phyloP scores from a whole-genome alignment of 2,329 filamentous ascomycete species.

The Aspergillus tanneri region DNA sequence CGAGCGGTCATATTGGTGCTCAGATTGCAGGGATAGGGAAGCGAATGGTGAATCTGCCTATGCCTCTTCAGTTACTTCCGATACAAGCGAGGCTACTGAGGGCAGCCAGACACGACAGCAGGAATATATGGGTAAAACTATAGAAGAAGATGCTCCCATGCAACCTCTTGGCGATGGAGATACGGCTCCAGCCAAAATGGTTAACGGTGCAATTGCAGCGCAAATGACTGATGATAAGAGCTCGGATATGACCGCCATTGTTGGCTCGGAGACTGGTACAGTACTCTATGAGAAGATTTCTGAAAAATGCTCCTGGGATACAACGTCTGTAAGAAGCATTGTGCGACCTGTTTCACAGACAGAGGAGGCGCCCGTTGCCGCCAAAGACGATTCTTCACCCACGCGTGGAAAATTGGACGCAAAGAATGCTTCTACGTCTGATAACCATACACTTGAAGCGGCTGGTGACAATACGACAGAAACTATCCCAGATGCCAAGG shows the following conservation, averaged over 20 bases:
- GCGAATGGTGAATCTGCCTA: slow-evolving; percentile 14
- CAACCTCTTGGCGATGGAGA: neutral
- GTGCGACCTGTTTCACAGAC: slow-evolving; percentile 26
- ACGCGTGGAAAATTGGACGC: slow-evolving; percentile 28
- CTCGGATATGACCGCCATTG: slow-evolving; percentile 66
- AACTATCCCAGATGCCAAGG: neutral
- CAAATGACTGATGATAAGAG: slow-evolving; percentile 52
- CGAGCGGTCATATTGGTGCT: slow-evolving; percentile 19
- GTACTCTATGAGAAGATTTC: slow-evolving; percentile 33
- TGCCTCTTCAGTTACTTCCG: slow-evolving; percentile 6
- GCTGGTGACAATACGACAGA: neutral
- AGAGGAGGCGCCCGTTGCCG: slow-evolving; percentile 38
- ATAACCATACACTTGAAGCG: slow-evolving; percentile 4
- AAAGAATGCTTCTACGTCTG: slow-evolving; percentile 18
- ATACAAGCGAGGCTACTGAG: slow-evolving; percentile 7
- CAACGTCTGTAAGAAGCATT: slow-evolving; percentile 26
- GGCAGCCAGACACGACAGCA: slow-evolving; percentile 6
- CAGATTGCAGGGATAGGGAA: slow-evolving; percentile 20
- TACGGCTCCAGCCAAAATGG: slow-evolving; percentile 20
- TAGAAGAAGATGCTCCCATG: neutral
- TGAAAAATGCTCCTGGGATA: slow-evolving; percentile 28
- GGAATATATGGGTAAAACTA: neutral
- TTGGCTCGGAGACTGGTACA: slow-evolving; percentile 37
- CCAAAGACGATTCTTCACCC: slow-evolving; percentile 24
- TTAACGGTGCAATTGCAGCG: slow-evolving; percentile 18